Evolutionary conservation across 345 rosid species (phyloP).

Genomic region (Salix exigua): DNA sequence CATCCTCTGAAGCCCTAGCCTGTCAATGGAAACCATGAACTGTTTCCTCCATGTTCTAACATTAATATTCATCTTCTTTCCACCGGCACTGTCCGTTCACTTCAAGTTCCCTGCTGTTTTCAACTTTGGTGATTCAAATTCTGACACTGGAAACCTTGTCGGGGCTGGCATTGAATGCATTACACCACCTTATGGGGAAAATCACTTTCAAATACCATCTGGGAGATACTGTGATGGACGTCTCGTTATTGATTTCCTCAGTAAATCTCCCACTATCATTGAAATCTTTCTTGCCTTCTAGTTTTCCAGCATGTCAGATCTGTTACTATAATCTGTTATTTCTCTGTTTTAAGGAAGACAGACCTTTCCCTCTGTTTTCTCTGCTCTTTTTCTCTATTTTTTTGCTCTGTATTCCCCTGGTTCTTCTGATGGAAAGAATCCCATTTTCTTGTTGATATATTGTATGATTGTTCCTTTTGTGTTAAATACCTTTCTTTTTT

Average conservation of each 20-base stretch:
- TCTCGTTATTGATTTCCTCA: constrained; percentile 66
- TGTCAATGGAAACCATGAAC: constrained; percentile 32
- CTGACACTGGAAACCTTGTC: constrained; percentile 80
- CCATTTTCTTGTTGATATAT: not conserved
- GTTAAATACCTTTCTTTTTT: not conserved
- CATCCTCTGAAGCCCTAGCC: constrained; percentile 11
- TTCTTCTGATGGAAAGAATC: not conserved
- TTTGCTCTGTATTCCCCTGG: too few species aligned
- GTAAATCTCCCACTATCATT: constrained; percentile 32
- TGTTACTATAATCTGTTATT: not conserved
- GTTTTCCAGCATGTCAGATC: not conserved
- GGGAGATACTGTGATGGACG: constrained; percentile 92
- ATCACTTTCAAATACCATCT: constrained; percentile 56
- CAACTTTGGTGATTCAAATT: constrained; percentile 94
- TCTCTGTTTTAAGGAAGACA: not conserved
- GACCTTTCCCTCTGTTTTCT: not conserved
- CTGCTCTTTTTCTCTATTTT: not conserved
- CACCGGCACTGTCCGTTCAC: constrained; percentile 35
- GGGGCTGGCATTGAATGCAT: constrained; percentile 64
- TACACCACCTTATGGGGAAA: constrained; percentile 59
- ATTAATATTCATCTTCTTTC: constrained; percentile 31
- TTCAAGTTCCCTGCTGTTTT: constrained; percentile 63
- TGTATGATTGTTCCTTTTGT: not conserved
- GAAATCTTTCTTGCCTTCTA: not conserved
- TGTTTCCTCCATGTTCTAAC: constrained; percentile 28